Conservation (phyloP, 1,284 basidiomycete genomes). For the Sanghuangporus weigelae region DNA sequence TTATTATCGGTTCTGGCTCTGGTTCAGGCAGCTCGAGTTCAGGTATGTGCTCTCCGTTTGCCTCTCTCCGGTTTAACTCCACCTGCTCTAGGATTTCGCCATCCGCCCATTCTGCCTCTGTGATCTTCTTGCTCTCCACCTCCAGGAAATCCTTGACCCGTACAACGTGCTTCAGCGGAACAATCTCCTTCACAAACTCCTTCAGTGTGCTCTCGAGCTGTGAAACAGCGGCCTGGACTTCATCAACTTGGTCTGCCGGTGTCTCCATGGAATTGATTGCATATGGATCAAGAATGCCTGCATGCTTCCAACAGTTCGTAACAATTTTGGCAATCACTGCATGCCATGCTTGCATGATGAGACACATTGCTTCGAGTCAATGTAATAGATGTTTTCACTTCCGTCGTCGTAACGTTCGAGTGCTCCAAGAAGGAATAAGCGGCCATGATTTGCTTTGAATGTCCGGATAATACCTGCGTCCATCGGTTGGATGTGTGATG, state of each 20-base stretch:
- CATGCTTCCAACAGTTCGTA: slow-evolving; percentile 9
- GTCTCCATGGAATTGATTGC: not conserved
- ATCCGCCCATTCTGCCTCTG: slow-evolving; percentile 6
- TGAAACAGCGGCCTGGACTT: not conserved
- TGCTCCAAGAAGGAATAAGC: not conserved
- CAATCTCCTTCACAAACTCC: not conserved
- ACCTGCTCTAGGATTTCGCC: slow-evolving; percentile 1
- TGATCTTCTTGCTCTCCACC: not conserved
- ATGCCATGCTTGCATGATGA: not conserved
- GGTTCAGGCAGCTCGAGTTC: not conserved
- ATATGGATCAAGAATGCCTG: not conserved
- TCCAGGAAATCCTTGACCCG: not conserved
- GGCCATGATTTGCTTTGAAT: slow-evolving; percentile 4
- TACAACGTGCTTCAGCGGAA: not conserved
- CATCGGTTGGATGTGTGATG: slow-evolving; percentile 8
- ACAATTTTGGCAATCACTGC: not conserved
- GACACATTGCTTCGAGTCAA: slow-evolving; percentile 1
- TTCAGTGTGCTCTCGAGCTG: not conserved
- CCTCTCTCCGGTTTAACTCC: not conserved
- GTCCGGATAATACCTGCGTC: not conserved
- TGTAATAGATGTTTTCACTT: not conserved
- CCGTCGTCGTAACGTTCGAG: not conserved
- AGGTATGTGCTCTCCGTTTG: not conserved
- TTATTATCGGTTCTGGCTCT: not conserved
- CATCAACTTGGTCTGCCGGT: not conserved